Conservation (phyloP, 306 rosid species). For the Quillaja saponaria region DNA sequence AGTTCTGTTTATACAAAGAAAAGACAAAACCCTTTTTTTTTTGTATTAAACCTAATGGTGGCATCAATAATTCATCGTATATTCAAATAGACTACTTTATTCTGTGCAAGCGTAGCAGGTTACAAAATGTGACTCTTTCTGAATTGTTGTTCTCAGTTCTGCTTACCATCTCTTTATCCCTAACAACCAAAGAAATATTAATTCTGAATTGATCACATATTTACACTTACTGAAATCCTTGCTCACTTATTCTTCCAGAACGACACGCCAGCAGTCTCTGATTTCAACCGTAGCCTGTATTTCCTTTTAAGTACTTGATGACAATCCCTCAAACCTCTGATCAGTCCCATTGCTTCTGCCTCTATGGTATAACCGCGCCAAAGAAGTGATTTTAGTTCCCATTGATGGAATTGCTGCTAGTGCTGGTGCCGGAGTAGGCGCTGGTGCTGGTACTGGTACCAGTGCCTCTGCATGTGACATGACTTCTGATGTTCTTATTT, state of each 20-base stretch:
- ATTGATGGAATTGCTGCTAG: conserved; percentile 10
- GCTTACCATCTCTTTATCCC: too few relatives aligned
- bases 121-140: too few relatives aligned
- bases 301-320: not conserved
- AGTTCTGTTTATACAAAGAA: too few relatives aligned
- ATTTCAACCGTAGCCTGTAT: conserved; percentile 14
- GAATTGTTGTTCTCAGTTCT: too few relatives aligned
- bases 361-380: conserved; percentile 30
- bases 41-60: too few relatives aligned
- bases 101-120: too few relatives aligned
- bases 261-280: conserved; percentile 1
- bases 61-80: too few relatives aligned
- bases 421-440: conserved; percentile 36
- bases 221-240: conserved; percentile 11
- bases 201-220: conserved; percentile 18
- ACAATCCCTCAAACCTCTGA: conserved; percentile 12
- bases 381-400: conserved; percentile 7
- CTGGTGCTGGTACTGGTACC: conserved; percentile 29
- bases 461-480: conserved; percentile 32
- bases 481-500: conserved; percentile 14
- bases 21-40: too few relatives aligned
- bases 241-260: conserved; percentile 24
- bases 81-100: too few relatives aligned
- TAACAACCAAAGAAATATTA: too few relatives aligned
- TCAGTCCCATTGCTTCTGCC: conserved; percentile 25